These are phyloP conservation scores for Passalora sequoiae DNA, from an alignment of 2,329 filamentous ascomycete genomes.

Conservation along the genomic window DNA sequence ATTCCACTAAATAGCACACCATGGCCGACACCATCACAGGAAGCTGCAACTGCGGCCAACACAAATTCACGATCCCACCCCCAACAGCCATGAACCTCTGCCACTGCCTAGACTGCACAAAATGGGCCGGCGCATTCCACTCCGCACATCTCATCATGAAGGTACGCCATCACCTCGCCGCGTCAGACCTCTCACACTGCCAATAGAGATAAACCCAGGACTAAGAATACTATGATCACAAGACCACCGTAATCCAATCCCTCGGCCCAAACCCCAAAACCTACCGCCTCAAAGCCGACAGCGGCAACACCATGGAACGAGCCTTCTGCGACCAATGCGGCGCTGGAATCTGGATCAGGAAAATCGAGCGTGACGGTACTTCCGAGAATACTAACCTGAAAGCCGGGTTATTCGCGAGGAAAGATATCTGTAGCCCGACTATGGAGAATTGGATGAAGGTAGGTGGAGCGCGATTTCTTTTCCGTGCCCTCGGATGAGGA, in stretches of 20 bases:
- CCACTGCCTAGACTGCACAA: slow-evolving; percentile 4
- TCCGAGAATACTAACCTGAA: slow-evolving; percentile 10
- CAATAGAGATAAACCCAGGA: too few species aligned
- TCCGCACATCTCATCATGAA: slow-evolving; percentile 13
- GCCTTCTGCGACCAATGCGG: slow-evolving; percentile 9
- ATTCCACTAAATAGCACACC: too few species aligned
- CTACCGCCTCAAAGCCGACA: slow-evolving; percentile 9
- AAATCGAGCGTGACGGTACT: neutral
- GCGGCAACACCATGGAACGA: slow-evolving; percentile 10
- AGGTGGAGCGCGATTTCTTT: neutral
- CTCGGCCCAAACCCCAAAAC: neutral
- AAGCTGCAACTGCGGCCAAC: too few species aligned
- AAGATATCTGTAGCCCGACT: slow-evolving; percentile 8
- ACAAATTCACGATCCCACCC: too few species aligned
- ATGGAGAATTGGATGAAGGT: slow-evolving; percentile 18
- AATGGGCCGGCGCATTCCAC: slow-evolving; percentile 13
- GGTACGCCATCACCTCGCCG: too few species aligned
- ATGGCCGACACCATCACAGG: too few species aligned
- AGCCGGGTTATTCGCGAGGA: slow-evolving; percentile 9
- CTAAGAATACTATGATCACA: too few species aligned
- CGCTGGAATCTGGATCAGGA: slow-evolving; percentile 11
- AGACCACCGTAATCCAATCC: slow-evolving; percentile 4
- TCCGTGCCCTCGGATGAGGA: neutral
- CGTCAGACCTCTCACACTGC: too few species aligned
- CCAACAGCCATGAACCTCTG: too few species aligned